These are phyloP conservation scores for Cenchrus fungigraminus DNA, from an alignment of 176 grass and related monocot genomes.

Conservation along the genomic window DNA sequence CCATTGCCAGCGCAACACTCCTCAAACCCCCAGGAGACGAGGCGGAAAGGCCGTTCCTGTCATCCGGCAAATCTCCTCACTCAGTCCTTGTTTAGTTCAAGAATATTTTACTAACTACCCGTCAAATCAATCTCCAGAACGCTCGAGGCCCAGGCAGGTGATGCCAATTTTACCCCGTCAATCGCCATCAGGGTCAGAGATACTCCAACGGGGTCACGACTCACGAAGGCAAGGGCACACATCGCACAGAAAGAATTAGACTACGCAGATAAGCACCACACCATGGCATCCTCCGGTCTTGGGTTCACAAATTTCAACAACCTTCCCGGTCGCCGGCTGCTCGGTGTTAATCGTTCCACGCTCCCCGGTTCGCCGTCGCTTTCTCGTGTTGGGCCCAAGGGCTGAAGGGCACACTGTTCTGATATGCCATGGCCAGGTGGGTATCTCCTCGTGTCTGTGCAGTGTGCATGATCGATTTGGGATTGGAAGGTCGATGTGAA, in stretches of 20 bases:
- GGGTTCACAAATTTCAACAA: slow-evolving; percentile 30
- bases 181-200: not conserved
- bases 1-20: too few relatives aligned
- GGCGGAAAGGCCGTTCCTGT: too few relatives aligned
- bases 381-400: slow-evolving; percentile 3
- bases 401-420: not conserved
- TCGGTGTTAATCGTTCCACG: slow-evolving; percentile 1
- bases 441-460: too few relatives aligned
- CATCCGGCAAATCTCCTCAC: not conserved
- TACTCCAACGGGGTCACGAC: not conserved
- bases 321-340: not conserved
- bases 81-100: too few relatives aligned
- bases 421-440: too few relatives aligned
- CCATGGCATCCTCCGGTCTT: not conserved
- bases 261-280: not conserved
- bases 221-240: not conserved
- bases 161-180: not conserved
- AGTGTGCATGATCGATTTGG: too few relatives aligned
- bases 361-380: not conserved
- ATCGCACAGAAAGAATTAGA: not conserved
- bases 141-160: not conserved
- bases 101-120: too few relatives aligned
- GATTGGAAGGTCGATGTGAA: too few relatives aligned
- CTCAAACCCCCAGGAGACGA: too few relatives aligned
- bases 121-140: not conserved